Base-by-base conservation (phyloP, 768 basidiomycete genomes). In the Trametes punicea region DNA sequence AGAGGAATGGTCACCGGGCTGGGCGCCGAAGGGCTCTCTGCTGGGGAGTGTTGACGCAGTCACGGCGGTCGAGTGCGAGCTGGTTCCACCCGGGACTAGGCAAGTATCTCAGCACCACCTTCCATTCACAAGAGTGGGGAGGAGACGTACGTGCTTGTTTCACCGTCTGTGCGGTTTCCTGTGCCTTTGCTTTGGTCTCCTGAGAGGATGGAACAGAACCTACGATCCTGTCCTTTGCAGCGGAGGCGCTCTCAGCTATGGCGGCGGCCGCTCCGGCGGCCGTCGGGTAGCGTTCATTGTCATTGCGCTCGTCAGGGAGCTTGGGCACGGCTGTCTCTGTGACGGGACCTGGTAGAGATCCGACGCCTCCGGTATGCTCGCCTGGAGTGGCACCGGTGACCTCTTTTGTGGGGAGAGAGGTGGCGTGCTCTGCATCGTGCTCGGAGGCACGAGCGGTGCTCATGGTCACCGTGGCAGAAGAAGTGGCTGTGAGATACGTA, bases 321-420 rank as follows among this genome's bases (percentile, higher is more conserved):
- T 73, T 70, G 4, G 79, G 77, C 9, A 83, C 78, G 4, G 72
- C 74, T 8, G 71, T 65, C 60, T 84, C 81, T 20, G 70, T 71
- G 11, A 66, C 52, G 26, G 67, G 68, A 11, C 81, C 82, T 0
- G 81, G 80, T 13, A 82, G 73, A 0, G 79, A 73, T 8, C 81
- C 80, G 1, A 77, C 75, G 15, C 81, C 82, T 16, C 48, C 63
- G n/a, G 62, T 60, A 49, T 49, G 61, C 47, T 67, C 66, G 4
- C 53, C 39, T 3, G 61, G 13, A 16, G 27, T 29, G 2, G 61
- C 57, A 11, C 67, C 65, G 1, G 52, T 45, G 25, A 61, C 15
- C 30, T 65, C 64, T 1, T 15, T 47, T 16, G 56, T 44, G 4
- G 62, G 57, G 21, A 58, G 23, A 11, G 59, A 60, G 38, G 56